Percentiles rank a stretch among this genome's conserved stretches.
phyloP scores from a whole-genome alignment of 768 basidiomycete species.

The Lyophyllum semitale region DNA sequence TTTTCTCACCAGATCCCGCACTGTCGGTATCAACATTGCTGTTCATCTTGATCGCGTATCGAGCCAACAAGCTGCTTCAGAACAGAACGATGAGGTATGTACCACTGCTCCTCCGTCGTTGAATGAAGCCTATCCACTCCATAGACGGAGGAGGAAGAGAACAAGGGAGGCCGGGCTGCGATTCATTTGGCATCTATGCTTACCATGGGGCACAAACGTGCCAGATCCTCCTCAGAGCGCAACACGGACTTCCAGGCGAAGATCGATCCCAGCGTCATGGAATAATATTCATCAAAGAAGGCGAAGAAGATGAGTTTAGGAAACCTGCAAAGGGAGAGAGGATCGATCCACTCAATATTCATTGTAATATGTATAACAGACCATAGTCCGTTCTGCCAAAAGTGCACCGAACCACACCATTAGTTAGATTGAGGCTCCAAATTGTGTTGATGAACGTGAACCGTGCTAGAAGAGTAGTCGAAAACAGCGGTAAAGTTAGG shows the following conservation, averaged over 20 bases:
- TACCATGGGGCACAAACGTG: not conserved
- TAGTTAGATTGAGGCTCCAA: no score
- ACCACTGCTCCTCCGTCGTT: not conserved
- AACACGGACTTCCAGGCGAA: not conserved
- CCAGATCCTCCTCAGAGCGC: not conserved
- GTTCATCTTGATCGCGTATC: not conserved
- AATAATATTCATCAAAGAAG: not conserved
- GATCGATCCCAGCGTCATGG: not conserved
- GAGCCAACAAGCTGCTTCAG: not conserved
- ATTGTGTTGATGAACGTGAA: no score
- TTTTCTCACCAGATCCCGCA: not conserved
- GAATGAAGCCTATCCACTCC: not conserved
- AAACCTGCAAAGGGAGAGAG: no score
- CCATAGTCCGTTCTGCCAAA: no score
- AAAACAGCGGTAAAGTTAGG: no score
- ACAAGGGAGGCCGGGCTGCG: not conserved
- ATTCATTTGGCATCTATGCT: not conserved
- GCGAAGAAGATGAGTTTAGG: no score
- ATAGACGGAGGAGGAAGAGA: not conserved
- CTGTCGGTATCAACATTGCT: not conserved
- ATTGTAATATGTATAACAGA: no score
- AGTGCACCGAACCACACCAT: no score
- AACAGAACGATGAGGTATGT: not conserved
- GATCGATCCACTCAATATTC: no score
- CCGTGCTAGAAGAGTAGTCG: no score